Evolutionary conservation across 805 yeast genomes (phyloP).

Genomic region (Blastobotrys attinorum): DNA sequence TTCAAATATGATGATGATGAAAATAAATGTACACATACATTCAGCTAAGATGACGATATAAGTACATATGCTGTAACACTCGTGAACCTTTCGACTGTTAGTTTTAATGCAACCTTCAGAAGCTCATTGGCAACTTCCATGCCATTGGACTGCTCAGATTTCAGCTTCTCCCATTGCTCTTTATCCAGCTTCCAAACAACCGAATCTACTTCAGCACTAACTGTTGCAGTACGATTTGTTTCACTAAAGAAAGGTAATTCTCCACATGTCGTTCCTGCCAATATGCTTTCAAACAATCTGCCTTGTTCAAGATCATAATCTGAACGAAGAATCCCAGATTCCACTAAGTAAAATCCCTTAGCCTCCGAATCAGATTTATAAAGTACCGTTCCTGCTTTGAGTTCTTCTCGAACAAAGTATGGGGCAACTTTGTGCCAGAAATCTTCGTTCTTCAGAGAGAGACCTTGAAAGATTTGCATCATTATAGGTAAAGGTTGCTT

Average conservation of each 20-base stretch:
- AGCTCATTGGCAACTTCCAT: conserved; percentile 55
- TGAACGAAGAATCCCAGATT: conserved; percentile 44
- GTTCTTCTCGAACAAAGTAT: conserved; percentile 43
- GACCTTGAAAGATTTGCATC: conserved; percentile 56
- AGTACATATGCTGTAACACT: conserved; percentile 69
- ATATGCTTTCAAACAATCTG: conserved; percentile 40
- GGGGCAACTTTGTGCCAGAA: conserved; percentile 63
- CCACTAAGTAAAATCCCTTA: conserved; percentile 53
- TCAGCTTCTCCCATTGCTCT: conserved; percentile 38
- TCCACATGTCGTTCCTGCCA: conserved; percentile 73
- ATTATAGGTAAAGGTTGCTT: conserved; percentile 56
- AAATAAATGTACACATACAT: too few relatives aligned
- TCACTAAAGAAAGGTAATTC: conserved; percentile 39
- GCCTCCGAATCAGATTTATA: conserved; percentile 40
- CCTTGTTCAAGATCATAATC: conserved; percentile 45
- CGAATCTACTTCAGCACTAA: conserved; percentile 53
- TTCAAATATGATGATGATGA: too few relatives aligned
- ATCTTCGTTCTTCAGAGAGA: conserved; percentile 39
- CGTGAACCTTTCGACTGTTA: conserved; percentile 65
- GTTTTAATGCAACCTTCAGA: conserved; percentile 48
- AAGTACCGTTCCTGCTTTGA: conserved; percentile 40
- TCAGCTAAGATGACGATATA: conserved; percentile 33
- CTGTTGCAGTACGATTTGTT: conserved; percentile 37
- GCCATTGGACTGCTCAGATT: conserved; percentile 34
- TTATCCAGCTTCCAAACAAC: conserved; percentile 61